These are phyloP conservation scores for Anisogramma anomala DNA, from an alignment of 2,329 filamentous ascomycete species.

Conservation along the genomic window DNA sequence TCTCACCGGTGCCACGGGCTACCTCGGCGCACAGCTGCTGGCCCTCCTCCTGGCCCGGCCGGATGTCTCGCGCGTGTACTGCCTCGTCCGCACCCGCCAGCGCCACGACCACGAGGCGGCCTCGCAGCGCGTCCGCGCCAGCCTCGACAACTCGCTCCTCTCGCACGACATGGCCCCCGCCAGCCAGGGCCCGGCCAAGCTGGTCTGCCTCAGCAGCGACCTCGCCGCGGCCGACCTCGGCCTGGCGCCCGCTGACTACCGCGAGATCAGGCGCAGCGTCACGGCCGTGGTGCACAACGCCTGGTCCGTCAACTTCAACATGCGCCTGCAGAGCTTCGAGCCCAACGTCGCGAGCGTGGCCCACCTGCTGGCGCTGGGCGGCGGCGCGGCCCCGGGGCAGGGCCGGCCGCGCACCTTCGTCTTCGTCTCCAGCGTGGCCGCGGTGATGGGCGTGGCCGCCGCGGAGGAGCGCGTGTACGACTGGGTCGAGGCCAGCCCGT, in stretches of 20 bases:
- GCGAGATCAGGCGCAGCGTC: not conserved
- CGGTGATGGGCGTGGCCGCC: not conserved
- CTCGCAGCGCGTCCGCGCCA: constrained; percentile 20
- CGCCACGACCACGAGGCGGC: constrained; percentile 19
- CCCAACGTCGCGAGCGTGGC: constrained; percentile 8
- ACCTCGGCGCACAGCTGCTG: constrained; percentile 46
- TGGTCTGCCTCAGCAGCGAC: not conserved
- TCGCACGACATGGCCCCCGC: not conserved
- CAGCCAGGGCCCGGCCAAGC: not conserved
- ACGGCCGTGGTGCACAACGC: constrained; percentile 7
- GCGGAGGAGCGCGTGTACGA: constrained; percentile 3
- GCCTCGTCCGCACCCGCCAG: constrained; percentile 29
- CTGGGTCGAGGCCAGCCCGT: not conserved
- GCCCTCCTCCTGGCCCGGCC: constrained; percentile 45
- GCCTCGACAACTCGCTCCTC: constrained; percentile 13
- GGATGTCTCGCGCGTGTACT: constrained; percentile 41
- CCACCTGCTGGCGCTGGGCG: constrained; percentile 3
- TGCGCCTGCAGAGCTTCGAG: constrained; percentile 9
- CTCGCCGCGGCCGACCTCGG: not conserved
- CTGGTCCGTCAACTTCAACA: constrained; percentile 11
- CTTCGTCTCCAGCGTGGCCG: constrained; percentile 8
- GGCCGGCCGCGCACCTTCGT: not conserved
- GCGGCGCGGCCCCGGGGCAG: not conserved
- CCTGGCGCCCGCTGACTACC: not conserved
- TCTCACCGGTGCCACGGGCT: constrained; percentile 51